Evolutionary conservation across 352 stramenopile species (phyloP).

Genomic region (Phytopythium helicoides): DNA sequence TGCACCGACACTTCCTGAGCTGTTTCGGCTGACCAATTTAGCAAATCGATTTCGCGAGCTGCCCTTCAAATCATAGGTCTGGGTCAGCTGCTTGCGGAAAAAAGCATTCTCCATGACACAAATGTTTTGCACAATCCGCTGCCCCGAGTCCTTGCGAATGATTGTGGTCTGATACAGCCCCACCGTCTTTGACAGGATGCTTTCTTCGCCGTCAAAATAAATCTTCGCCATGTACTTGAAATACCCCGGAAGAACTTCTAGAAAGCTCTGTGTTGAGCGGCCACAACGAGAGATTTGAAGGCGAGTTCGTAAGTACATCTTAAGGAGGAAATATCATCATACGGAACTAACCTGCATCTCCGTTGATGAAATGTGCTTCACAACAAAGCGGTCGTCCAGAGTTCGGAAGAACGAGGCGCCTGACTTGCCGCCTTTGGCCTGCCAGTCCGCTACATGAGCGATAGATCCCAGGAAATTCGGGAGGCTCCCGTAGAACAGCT

Average conservation of each 20-base stretch:
- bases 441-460: constrained; percentile 84
- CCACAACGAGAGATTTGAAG: constrained; percentile 1
- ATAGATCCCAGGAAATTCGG: constrained; percentile 80
- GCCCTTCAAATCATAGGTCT: constrained; percentile 99
- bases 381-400: constrained; percentile 95
- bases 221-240: constrained; percentile 98
- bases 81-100: constrained; percentile 91
- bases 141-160: constrained; percentile 91
- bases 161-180: constrained; percentile 97
- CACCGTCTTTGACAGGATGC: constrained; percentile 96
- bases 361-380: constrained; percentile 97
- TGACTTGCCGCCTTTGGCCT: constrained; percentile 96
- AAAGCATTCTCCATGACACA: constrained; percentile 98
- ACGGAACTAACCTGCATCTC: constrained; percentile 97
- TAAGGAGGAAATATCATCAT: too few species aligned
- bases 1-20: background rate
- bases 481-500: constrained; percentile 80
- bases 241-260: constrained; percentile 85
- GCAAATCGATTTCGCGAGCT: constrained; percentile 94
- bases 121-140: constrained; percentile 90
- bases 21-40: constrained; percentile 30
- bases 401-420: constrained; percentile 96
- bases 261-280: constrained; percentile 53
- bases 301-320: too few species aligned
- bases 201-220: constrained; percentile 94